These are phyloP conservation scores for Sherardia arvensis DNA, from an alignment of 257 asterid species.

Conservation along the genomic window DNA sequence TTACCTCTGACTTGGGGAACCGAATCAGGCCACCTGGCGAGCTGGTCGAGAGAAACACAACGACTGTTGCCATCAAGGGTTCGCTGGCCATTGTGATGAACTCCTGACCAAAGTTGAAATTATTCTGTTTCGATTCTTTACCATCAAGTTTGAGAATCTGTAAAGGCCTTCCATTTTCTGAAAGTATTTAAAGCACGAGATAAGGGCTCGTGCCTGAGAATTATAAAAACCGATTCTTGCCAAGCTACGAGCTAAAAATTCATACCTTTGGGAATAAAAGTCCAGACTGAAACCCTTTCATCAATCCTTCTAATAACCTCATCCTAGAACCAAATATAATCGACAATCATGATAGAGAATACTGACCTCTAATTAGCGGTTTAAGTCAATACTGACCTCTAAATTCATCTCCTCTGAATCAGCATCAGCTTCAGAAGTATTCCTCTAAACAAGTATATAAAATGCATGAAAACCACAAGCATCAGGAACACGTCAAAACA, in stretches of 20 bases:
- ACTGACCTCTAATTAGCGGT: neutral
- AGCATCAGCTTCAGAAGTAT: conserved; percentile 7
- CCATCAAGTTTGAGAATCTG: conserved; percentile 35
- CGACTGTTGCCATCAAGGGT: conserved; percentile 65
- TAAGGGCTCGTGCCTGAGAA: neutral
- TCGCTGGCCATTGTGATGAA: conserved; percentile 22
- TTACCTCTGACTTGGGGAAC: conserved; percentile 62
- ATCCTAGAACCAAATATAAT: conserved; percentile 38
- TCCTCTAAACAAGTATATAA: conserved; percentile 31
- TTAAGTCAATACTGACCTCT: conserved; percentile 27
- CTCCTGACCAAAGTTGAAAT: conserved; percentile 29
- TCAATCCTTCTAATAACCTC: conserved; percentile 48
- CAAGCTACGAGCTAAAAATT: conserved; percentile 2
- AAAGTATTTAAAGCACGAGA: conserved; percentile 4
- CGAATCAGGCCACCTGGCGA: conserved; percentile 63
- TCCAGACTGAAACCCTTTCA: conserved; percentile 84
- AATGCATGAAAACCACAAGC: conserved; percentile 7
- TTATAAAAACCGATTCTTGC: conserved; percentile 1
- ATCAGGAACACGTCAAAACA: neutral
- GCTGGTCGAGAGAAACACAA: conserved; percentile 65
- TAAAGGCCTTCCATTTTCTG: conserved; percentile 54
- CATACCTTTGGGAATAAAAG: conserved; percentile 73
- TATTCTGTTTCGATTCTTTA: conserved; percentile 35
- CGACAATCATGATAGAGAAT: conserved; percentile 4
- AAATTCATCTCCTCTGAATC: conserved; percentile 14